Base-by-base conservation (phyloP, 2,329 filamentous ascomycete species). In the Talaromyces sp. region DNA sequence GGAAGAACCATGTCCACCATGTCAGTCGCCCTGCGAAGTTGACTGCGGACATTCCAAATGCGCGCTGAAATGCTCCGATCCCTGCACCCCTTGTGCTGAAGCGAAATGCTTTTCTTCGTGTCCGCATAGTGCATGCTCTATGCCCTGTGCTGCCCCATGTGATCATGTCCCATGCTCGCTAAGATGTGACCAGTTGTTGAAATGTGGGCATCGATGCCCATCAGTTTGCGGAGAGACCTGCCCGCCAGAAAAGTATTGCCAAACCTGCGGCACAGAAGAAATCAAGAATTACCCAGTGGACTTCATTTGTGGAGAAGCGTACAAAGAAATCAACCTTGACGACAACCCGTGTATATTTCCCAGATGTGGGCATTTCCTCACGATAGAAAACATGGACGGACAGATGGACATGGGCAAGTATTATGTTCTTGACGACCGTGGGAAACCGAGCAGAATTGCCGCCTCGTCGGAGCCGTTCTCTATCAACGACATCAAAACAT, bases 121-220 rank as follows among this genome's bases (percentile, higher is more conserved):
- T 61, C 75, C 76, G 7, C 86, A 89, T 63, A 72, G 65, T 21
- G 28, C 54, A 1, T 82, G 79, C 54, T 69, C 69, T 0, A 77
- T 84, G 76, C 82, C 82, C 17, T 89, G 87, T 61, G 84, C 84
- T 0, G 86, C 81, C 0, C 86, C 87, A 0, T 91, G 87, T 66
- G 76, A 88, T 62, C 80, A 83, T 71, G 65, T 89, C 0, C 88
- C 87, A 1, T 91, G 87, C 66, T 81, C 80, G 1, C 69, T 77
- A 63, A 76, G 86, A 8, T 91, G 87, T 65, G 65, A 73, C 2
- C 74, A 80, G 28, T 15, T 59, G 0, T 68, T 89, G 3, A 17
- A 25, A 0, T 89, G 87, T 64, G 82, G 82, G 0, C 85, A 89
- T 67, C 81, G 77, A 66, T 89, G 83, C 73, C 85, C 85, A 0